These are phyloP conservation scores for Escallonia rubra DNA, from an alignment of 129 eudicot genomes.

Conservation along the genomic window DNA sequence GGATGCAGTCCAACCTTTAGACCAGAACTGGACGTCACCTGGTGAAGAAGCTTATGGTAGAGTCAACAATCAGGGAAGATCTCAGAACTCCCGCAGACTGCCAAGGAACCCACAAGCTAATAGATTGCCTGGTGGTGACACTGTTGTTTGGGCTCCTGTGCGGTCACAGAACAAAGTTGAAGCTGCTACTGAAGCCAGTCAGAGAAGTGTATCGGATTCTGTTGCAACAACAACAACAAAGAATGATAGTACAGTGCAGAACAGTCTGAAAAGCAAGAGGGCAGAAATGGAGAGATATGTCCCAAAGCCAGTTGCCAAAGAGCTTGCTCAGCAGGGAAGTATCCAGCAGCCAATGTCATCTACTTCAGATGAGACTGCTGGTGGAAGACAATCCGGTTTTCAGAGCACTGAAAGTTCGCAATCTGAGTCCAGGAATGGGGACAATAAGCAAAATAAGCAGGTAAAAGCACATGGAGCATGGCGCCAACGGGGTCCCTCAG, in stretches of 20 bases:
- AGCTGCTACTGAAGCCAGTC: slow-evolving; percentile 27
- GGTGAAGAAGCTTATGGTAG: slow-evolving; percentile 41
- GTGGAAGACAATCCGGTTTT: slow-evolving; percentile 18
- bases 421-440: slow-evolving; percentile 36
- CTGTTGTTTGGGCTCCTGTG: slow-evolving; percentile 91
- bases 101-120: slow-evolving; percentile 58
- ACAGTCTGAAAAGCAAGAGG: slow-evolving; percentile 67
- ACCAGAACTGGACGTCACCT: slow-evolving; percentile 31
- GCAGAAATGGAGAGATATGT: slow-evolving; percentile 97
- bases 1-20: slow-evolving; percentile 25
- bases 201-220: slow-evolving; percentile 27
- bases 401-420: slow-evolving; percentile 22
- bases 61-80: slow-evolving; percentile 46
- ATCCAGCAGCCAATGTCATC: slow-evolving; percentile 32
- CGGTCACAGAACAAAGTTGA: slow-evolving; percentile 57
- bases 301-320: slow-evolving; percentile 84
- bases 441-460: slow-evolving; percentile 37
- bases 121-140: slow-evolving; percentile 43
- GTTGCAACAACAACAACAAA: slow-evolving; percentile 29
- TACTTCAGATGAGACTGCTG: slow-evolving; percentile 32
- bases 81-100: slow-evolving; percentile 58
- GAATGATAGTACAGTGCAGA: slow-evolving; percentile 32
- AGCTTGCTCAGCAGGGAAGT: slow-evolving; percentile 72
- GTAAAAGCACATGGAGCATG: slow-evolving; percentile 52
- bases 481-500: slow-evolving; percentile 50